Base-by-base conservation (phyloP, 371 early-diverging fungal genomes). In the Chytridium lagenaria region DNA sequence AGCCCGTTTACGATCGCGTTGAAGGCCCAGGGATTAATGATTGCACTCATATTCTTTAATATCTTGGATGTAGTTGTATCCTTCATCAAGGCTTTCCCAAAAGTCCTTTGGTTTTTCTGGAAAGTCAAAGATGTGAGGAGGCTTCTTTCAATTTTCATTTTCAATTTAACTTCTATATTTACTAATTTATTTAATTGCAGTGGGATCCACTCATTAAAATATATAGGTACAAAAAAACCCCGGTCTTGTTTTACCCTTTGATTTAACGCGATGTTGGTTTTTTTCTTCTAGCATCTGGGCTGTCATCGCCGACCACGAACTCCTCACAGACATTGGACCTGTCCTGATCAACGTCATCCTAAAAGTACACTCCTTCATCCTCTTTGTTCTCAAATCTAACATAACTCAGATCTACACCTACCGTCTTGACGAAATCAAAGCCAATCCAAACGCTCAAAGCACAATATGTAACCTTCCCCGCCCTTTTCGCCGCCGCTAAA, bases 241-340 rank as follows among this genome's bases (percentile, higher is more conserved):
- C 44, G 44, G 12, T 44, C 44, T 44, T 19, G 7, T 44, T 44
- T 44, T 44, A n/a, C n/a, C n/a, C n/a, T n/a, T n/a, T n/a, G n/a
- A n/a, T n/a, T 44, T 44, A 44, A 44, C 19, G 19, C 19, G 12
- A 44, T 44, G 7, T 19, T 44, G 7, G 44, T 19, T 44, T 44
- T 44, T 7, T 44, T 44, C 44, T 44, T 33, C 34, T 15, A 61
- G 44, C 5, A 38, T 69, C 57, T 76, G 72, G 77, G 57, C 77
- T 5, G 36, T 76, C n/a, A 68, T 76, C 22, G 72, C 72, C 23
- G 77, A 76, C 44, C 72, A 72, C 66, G 59, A 71, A 30, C 66
- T 76, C 12, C 34, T 76, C 33, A 50, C 59, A 5, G 77, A 76
- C 37, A 36, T 76, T 1, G 44, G 51, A n/a, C 77, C 77, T 3